Conservation (phyloP, 169 alveolate genomes). For the Miamiensis avidus region DNA sequence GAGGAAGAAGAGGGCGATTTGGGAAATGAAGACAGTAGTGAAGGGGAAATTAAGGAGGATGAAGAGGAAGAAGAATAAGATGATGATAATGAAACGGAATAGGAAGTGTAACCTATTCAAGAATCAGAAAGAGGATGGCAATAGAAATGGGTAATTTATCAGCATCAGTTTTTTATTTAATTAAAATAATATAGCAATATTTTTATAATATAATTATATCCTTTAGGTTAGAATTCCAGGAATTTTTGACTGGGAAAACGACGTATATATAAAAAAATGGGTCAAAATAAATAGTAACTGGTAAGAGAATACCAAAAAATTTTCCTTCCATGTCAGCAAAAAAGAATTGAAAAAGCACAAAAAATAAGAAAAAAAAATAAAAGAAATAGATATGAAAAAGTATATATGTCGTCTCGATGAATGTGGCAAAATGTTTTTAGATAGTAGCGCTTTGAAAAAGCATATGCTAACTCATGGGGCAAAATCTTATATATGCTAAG, state of each 20-base stretch:
- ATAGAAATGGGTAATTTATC: background rate
- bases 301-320: background rate
- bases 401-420: constrained; percentile 65
- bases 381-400: constrained; percentile 23
- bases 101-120: background rate
- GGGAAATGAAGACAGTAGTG: no score
- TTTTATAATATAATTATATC: background rate
- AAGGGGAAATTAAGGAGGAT: no score
- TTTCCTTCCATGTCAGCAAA: background rate
- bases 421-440: constrained; percentile 77
- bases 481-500: constrained; percentile 68
- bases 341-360: background rate
- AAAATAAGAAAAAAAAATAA: constrained; percentile 3
- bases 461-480: constrained; percentile 73
- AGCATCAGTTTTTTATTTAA: background rate
- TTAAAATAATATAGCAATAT: background rate
- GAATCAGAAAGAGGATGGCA: background rate
- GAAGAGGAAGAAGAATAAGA: constrained; percentile 1
- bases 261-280: background rate
- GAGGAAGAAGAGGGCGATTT: no score
- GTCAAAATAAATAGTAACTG: background rate
- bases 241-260: background rate
- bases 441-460: constrained; percentile 69
- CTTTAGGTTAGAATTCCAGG: background rate
- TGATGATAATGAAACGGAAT: background rate